phyloP scores from a whole-genome alignment of 306 rosid genomes.

The Begonia peltatifolia region DNA sequence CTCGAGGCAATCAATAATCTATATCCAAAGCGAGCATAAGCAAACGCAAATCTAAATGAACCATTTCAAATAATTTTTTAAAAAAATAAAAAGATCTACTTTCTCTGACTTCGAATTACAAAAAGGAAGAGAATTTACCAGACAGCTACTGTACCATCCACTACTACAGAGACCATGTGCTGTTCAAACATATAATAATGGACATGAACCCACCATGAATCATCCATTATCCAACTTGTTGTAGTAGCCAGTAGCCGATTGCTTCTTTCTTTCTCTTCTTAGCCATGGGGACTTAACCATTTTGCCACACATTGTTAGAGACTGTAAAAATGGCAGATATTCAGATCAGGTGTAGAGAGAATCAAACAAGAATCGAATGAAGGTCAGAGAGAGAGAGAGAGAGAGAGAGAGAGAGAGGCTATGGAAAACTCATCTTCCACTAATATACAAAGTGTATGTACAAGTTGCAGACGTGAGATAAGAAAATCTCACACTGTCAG shows the following conservation, averaged over 20 bases:
- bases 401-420: not conserved
- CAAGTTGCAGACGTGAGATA: conserved; percentile 4
- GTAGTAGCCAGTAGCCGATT: too few species aligned
- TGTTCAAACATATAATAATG: not conserved
- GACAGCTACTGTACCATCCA: not conserved
- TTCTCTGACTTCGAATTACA: not conserved
- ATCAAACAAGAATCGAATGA: too few species aligned
- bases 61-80: not conserved
- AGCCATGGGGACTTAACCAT: not conserved
- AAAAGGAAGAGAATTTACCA: not conserved
- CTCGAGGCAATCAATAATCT: not conserved
- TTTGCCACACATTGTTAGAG: not conserved
- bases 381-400: not conserved
- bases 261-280: not conserved
- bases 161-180: not conserved
- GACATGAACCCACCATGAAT: not conserved
- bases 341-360: not conserved
- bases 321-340: not conserved
- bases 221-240: too few species aligned
- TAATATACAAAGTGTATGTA: conserved; percentile 7
- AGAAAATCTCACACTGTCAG: not conserved
- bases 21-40: not conserved
- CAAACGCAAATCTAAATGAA: not conserved
- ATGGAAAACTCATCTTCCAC: conserved; percentile 1
- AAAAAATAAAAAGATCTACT: not conserved